Evolutionary conservation across 345 rosid species (phyloP).

Genomic region (Abelmoschus esculentus): DNA sequence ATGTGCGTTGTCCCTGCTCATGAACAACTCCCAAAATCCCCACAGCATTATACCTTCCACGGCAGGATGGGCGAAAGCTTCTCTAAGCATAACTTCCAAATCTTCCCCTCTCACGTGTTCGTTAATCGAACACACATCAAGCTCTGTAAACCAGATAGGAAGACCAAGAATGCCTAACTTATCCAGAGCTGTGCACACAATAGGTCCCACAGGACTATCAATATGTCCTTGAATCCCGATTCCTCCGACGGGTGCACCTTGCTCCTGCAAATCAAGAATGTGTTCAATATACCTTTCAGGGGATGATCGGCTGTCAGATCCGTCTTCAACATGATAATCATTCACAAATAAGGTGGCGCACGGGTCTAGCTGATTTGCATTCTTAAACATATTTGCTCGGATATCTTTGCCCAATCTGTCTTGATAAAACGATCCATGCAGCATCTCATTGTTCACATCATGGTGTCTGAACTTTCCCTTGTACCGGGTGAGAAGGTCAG

Average conservation of each 20-base stretch:
- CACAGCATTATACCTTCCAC: conserved; percentile 94
- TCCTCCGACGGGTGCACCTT: conserved; percentile 85
- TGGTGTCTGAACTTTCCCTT: conserved; percentile 81
- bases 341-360: conserved; percentile 71
- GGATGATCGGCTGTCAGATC: conserved; percentile 61
- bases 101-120: conserved; percentile 84
- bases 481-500: conserved; percentile 68
- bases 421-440: conserved; percentile 81
- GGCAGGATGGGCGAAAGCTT: conserved; percentile 85
- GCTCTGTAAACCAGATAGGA: conserved; percentile 93
- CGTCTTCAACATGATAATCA: conserved; percentile 90
- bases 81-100: conserved; percentile 88
- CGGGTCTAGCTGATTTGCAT: conserved; percentile 61
- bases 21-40: conserved; percentile 98
- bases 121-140: conserved; percentile 73
- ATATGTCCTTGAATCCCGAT: conserved; percentile 94
- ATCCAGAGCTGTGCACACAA: conserved; percentile 65
- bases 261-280: conserved; percentile 56
- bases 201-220: conserved; percentile 68
- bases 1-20: conserved; percentile 71
- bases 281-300: conserved; percentile 73
- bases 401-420: conserved; percentile 53
- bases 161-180: conserved; percentile 64
- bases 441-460: conserved; percentile 98
- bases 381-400: conserved; percentile 70